These are phyloP conservation scores for Aspergillus ellipticus DNA, from an alignment of 495 filamentous ascomycete species.

Conservation along the genomic window DNA sequence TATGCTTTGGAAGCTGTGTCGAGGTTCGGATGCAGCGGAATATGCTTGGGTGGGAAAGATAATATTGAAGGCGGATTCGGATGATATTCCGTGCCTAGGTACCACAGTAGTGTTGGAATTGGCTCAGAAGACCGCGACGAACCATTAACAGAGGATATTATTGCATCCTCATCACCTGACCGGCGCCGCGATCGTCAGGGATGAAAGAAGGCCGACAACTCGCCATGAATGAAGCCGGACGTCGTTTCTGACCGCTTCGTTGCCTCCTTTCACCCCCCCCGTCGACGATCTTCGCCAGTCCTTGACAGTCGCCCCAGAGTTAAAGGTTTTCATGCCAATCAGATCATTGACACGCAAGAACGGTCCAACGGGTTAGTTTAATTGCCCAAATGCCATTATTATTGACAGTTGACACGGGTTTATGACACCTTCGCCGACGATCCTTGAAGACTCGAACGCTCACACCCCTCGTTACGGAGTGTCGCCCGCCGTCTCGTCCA, in stretches of 20 bases:
- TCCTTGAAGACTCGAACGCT: neutral
- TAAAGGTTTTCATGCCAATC: neutral
- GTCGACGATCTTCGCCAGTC: neutral
- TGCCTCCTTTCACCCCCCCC: neutral
- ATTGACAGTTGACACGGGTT: neutral
- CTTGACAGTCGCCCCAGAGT: neutral
- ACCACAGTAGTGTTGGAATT: too few relatives aligned
- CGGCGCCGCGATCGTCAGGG: neutral
- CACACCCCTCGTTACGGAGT: neutral
- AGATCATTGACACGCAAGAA: neutral
- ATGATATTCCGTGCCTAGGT: too few relatives aligned
- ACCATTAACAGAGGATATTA: too few relatives aligned
- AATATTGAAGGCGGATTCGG: too few relatives aligned
- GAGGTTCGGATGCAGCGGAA: too few relatives aligned
- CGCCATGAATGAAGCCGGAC: neutral
- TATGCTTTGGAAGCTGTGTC: too few relatives aligned
- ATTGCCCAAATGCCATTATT: neutral
- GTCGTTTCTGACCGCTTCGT: neutral
- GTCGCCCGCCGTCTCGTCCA: neutral
- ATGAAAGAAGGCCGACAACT: too few relatives aligned
- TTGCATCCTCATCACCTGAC: too few relatives aligned
- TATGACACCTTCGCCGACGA: neutral
- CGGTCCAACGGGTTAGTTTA: neutral
- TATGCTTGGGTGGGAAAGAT: too few relatives aligned
- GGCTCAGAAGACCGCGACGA: too few relatives aligned